These are phyloP conservation scores for Cymodocea nodosa DNA, from an alignment of 116 monocot species.

Conservation along the genomic window DNA sequence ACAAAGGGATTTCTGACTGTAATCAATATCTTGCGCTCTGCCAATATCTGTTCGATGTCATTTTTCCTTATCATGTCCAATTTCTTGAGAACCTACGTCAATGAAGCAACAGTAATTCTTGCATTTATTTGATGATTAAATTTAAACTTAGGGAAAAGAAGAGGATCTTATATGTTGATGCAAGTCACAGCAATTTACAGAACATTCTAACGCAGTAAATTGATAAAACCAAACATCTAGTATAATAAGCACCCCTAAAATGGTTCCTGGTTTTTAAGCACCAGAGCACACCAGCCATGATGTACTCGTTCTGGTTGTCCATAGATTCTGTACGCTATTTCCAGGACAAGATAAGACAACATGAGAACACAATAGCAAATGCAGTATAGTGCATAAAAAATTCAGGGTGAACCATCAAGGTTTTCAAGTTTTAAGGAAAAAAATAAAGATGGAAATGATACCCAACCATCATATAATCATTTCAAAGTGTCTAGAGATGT, in stretches of 20 bases:
- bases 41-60: slow-evolving; percentile 69
- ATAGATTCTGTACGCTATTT: too few relatives aligned
- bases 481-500: too few relatives aligned
- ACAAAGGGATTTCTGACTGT: slow-evolving; percentile 89
- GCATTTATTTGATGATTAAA: neutral
- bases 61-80: slow-evolving; percentile 80
- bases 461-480: too few relatives aligned
- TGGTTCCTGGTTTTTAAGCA: too few relatives aligned
- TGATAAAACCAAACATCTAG: too few relatives aligned
- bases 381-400: neutral
- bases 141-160: neutral
- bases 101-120: neutral
- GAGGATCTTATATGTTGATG: neutral
- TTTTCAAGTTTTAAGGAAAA: too few relatives aligned
- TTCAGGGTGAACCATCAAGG: too few relatives aligned
- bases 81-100: slow-evolving; percentile 59
- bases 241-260: too few relatives aligned
- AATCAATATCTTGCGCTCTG: slow-evolving; percentile 85
- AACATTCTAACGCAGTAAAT: neutral
- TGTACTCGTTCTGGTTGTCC: too few relatives aligned
- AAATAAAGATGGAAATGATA: too few relatives aligned
- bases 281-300: too few relatives aligned
- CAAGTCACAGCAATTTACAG: neutral
- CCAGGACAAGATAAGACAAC: too few relatives aligned
- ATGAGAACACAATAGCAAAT: neutral